Base-by-base conservation (phyloP, 1,284 basidiomycete species). In the Gomphus bonarii region DNA sequence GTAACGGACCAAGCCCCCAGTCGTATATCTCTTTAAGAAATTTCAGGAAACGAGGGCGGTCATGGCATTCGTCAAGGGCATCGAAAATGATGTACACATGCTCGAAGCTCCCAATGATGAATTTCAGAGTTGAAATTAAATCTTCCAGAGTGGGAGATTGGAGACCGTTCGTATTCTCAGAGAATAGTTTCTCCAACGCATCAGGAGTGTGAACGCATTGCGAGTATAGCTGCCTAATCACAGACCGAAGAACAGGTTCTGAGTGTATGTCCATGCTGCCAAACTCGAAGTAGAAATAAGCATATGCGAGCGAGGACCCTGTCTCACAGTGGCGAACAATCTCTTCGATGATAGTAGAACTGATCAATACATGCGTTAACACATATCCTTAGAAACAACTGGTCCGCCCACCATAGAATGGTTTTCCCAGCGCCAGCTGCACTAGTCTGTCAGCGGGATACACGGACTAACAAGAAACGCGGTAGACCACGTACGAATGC, bases 361-460 rank as follows among this genome's bases (percentile, higher is more conserved):
- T 53, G 7, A 10, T n/a, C 3, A 22, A 33, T 10, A 8, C 38
- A n/a, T 14, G 16, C 10, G 18, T 50, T 50, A 36, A 18, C 10
- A 40, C 14, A 9, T 20, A 42, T 25, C 25, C 25, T 7, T 14
- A 35, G 42, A 28, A n/a, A 40, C 11, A 22, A 31, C 5, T 9
- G 18, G 33, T 30, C 18, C n/a, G 11, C 16, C 3, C 6, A 53
- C 51, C 51, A 53, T 40, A 53, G 28, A 25, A 53, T 42, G 12
- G 51, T 53, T 40, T 53, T 53, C 28, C 51, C 36, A 31, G 31
- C 9, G 25, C 51, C 51, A 38, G 51, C 51, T 38, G 18, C 42
- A 12, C 9, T 22, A 16, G 16, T 28, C 12, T 16, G 16, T 53
- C 18, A 40, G 33, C 4, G 25, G 25, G 25, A 25, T 2, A 25